These are phyloP conservation scores for Hymenoscyphus occultus DNA, from an alignment of 2,329 filamentous ascomycete genomes.

Conservation along the genomic window DNA sequence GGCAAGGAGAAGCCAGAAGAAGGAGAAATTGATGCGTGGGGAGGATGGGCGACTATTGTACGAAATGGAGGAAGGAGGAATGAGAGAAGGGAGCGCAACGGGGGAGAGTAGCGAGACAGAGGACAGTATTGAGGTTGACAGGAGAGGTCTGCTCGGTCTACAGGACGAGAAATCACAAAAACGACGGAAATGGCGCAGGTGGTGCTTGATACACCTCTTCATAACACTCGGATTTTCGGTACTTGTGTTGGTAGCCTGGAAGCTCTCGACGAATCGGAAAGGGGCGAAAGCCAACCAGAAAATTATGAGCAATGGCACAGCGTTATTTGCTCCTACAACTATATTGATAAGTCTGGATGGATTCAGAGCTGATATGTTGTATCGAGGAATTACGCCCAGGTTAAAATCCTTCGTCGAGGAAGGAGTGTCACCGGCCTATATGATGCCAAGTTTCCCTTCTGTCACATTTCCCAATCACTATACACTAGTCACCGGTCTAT, in stretches of 20 bases:
- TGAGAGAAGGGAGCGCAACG: slow-evolving; percentile 63
- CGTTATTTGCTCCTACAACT: slow-evolving; percentile 85
- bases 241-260: slow-evolving; percentile 56
- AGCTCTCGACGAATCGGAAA: slow-evolving; percentile 50
- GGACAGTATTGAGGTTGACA: slow-evolving; percentile 56
- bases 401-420: slow-evolving; percentile 72
- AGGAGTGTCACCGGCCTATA: slow-evolving; percentile 86
- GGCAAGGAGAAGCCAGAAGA: slow-evolving; percentile 47
- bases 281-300: slow-evolving; percentile 34
- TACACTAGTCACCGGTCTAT: slow-evolving; percentile 85
- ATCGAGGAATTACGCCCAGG: slow-evolving; percentile 77
- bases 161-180: slow-evolving; percentile 48
- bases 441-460: slow-evolving; percentile 91
- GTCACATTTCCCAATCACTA: slow-evolving; percentile 98
- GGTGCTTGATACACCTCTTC: slow-evolving; percentile 51
- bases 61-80: slow-evolving; percentile 81
- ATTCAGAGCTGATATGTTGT: slow-evolving; percentile 88
- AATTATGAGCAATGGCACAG: slow-evolving; percentile 74
- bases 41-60: slow-evolving; percentile 79
- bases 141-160: slow-evolving; percentile 47
- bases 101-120: slow-evolving; percentile 61
- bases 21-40: slow-evolving; percentile 50
- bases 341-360: slow-evolving; percentile 93
- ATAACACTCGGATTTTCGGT: slow-evolving; percentile 54
- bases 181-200: slow-evolving; percentile 52